A percentile compares a stretch with the other conserved stretches of the same genome.
Conservation (phyloP, 2,329 filamentous ascomycete species). For the Emydomyces testavorans region DNA sequence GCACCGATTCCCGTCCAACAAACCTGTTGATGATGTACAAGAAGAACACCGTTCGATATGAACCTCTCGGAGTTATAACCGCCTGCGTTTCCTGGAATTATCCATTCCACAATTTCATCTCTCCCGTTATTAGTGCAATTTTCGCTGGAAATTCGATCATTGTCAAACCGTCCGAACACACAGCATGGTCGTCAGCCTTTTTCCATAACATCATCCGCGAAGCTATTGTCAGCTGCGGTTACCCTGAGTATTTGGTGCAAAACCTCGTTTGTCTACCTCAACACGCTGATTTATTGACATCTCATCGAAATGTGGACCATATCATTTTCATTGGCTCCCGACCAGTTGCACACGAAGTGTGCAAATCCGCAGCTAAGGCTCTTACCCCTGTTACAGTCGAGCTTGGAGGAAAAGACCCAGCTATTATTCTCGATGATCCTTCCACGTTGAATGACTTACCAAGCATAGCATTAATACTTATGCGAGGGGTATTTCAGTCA, state of each 20-base stretch:
- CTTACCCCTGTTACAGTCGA: conserved; percentile 86
- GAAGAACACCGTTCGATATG: conserved; percentile 77
- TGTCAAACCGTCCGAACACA: conserved; percentile 90
- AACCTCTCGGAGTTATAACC: conserved; percentile 83
- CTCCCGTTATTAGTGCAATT: conserved; percentile 77
- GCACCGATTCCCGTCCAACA: conserved; percentile 61
- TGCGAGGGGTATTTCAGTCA: conserved; percentile 89
- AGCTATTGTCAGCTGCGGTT: conserved; percentile 70
- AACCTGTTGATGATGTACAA: conserved; percentile 95
- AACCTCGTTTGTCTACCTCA: conserved; percentile 78
- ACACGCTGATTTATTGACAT: conserved; percentile 68
- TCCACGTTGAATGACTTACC: conserved; percentile 48
- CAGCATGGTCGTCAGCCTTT: conserved; percentile 80
- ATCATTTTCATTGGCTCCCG: conserved; percentile 93
- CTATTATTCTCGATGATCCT: conserved; percentile 71
- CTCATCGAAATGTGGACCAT: conserved; percentile 72
- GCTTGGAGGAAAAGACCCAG: conserved; percentile 88
- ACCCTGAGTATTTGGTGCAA: conserved; percentile 72
- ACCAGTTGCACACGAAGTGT: conserved; percentile 76
- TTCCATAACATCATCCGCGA: conserved; percentile 68
- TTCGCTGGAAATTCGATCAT: conserved; percentile 87
- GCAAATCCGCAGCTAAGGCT: conserved; percentile 68
- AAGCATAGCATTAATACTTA: conserved; percentile 67
- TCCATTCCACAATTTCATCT: conserved; percentile 88
- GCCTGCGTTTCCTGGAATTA: conserved; percentile 97